phyloP scores from a whole-genome alignment of 2,329 filamentous ascomycete genomes.

The Thielaviopsis punctulata region DNA sequence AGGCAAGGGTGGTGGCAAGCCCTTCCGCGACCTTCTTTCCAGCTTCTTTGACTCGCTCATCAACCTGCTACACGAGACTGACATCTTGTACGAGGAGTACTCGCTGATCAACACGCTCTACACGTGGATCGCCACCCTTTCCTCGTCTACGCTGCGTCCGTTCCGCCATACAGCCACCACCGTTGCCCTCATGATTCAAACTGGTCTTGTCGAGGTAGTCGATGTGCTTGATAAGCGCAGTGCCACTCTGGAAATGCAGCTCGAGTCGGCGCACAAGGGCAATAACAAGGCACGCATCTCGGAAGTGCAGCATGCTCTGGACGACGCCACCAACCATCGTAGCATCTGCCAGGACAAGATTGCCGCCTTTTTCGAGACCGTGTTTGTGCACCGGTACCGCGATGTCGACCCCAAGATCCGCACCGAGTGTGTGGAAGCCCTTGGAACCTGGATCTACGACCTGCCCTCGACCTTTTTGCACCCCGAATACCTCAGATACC shows the following conservation, averaged over 20 bases:
- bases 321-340: slow-evolving; percentile 51
- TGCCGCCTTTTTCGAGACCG: slow-evolving; percentile 74
- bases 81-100: slow-evolving; percentile 58
- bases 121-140: slow-evolving; percentile 81
- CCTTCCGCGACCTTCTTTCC: slow-evolving; percentile 62
- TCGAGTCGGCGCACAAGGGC: slow-evolving; percentile 54
- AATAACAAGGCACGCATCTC: slow-evolving; percentile 65
- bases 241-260: slow-evolving; percentile 60
- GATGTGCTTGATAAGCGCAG: slow-evolving; percentile 53
- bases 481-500: slow-evolving; percentile 74
- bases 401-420: slow-evolving; percentile 84
- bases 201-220: slow-evolving; percentile 57
- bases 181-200: slow-evolving; percentile 63
- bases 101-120: slow-evolving; percentile 76
- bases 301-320: slow-evolving; percentile 54
- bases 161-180: slow-evolving; percentile 91
- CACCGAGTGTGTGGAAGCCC: slow-evolving; percentile 68
- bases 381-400: slow-evolving; percentile 90
- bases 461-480: slow-evolving; percentile 83
- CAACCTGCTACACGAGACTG: slow-evolving; percentile 63
- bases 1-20: slow-evolving; percentile 48
- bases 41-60: slow-evolving; percentile 67
- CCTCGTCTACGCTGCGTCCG: slow-evolving; percentile 68
- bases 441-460: slow-evolving; percentile 75
- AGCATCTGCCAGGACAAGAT: slow-evolving; percentile 55